Base-by-base conservation (phyloP, 208 protist genomes). In the Acanthamoeba royreba region DNA sequence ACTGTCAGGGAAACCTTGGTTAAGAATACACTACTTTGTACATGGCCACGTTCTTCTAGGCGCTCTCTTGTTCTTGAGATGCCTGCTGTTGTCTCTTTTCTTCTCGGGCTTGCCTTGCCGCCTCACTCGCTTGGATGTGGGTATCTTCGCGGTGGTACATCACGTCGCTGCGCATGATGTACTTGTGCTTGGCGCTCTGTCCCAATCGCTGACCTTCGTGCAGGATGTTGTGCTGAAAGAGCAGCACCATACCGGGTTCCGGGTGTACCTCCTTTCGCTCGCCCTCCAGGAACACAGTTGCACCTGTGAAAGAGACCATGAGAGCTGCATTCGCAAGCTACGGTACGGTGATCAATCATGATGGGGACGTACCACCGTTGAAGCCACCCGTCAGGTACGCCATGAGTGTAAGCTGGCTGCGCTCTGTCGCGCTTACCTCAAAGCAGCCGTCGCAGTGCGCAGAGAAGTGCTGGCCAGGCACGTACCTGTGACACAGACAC, bases 151-250 rank as follows among this genome's bases (percentile, higher is more conserved):
- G 40, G 69, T 25, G 85, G 43, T 93, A 93, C 61, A 93, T 74
- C 33, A 93, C 89, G 45, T 93, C 89, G 52, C 47, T 69, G 47
- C 89, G 58, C 89, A 93, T 45, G 49, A 93, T 58, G 40, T 93
- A 93, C 89, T 93, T 93, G 47, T 93, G n/a, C n/a, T n/a, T n/a
- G n/a, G n/a, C 47, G 33, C 47, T 46, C 19, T 22, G 9, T 5
- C 13, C 63, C 63, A 93, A 49, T 3, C 45, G 35, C 47, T 93
- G 19, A 25, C 89, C 89, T 17, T 81, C 52, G 74, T 93, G 89
- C 9, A 58, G 40, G 89, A 93, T 93, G 74, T 93, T 86, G 74
- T 93, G 89, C 55, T 93, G 69, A 45, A 93, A 93, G 66, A 93
- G 22, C 22, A 93, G 89, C 25, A 55, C 89, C 63, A 83, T 93